Percentiles rank a stretch among this genome's conserved stretches.
These are phyloP conservation scores for Talaromyces sp. DNA, from an alignment of 2,329 filamentous ascomycete species.

Conservation along the genomic window DNA sequence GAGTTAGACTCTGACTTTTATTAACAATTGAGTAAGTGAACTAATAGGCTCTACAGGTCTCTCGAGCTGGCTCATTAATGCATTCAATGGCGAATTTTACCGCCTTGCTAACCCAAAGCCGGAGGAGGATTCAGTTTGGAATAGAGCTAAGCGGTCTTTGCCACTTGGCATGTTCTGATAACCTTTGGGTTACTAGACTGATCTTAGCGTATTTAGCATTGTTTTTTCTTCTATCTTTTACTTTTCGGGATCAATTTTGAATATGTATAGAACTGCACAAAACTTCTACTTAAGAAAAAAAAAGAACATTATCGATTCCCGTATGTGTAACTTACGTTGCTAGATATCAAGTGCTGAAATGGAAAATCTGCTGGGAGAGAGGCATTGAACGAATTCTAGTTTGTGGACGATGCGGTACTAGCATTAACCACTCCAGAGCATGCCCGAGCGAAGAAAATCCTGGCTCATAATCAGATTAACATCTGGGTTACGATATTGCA, in stretches of 20 bases:
- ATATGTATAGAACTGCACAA: neutral
- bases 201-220: neutral
- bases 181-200: neutral
- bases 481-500: constrained; percentile 43
- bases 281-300: neutral
- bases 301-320: no score
- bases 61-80: constrained; percentile 88
- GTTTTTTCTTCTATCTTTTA: neutral
- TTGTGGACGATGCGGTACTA: no score
- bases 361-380: no score
- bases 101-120: constrained; percentile 58
- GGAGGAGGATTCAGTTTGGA: constrained; percentile 32
- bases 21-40: neutral
- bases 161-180: constrained; percentile 9
- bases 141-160: constrained; percentile 23
- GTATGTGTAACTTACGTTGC: no score
- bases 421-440: constrained; percentile 17
- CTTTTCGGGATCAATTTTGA: neutral
- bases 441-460: constrained; percentile 35
- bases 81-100: constrained; percentile 96
- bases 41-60: constrained; percentile 32
- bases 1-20: constrained; percentile 46
- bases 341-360: no score
- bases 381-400: no score
- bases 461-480: constrained; percentile 39